Conservation (phyloP, 108 stramenopile species). For the Nitzschia sp. region DNA sequence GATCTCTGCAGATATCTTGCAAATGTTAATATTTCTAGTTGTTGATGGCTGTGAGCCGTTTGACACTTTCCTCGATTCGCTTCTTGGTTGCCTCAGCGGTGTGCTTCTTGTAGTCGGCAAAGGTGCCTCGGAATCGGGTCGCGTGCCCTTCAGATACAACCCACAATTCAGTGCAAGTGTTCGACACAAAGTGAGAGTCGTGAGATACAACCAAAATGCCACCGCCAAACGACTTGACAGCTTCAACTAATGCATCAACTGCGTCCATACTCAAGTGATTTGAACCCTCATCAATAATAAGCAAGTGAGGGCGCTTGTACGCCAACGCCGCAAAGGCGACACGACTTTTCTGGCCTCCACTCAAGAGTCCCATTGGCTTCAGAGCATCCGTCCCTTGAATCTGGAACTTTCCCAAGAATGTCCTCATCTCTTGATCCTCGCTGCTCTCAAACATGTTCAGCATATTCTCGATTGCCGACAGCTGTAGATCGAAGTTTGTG, state of each 20-base stretch:
- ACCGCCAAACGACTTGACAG: slow-evolving; percentile 50
- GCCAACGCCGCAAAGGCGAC: slow-evolving; percentile 95
- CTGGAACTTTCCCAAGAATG: slow-evolving; percentile 89
- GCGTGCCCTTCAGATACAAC: slow-evolving; percentile 78
- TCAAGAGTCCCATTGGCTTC: slow-evolving; percentile 91
- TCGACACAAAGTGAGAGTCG: slow-evolving; percentile 88
- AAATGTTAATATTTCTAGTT: slow-evolving; percentile 11
- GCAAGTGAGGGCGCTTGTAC: slow-evolving; percentile 91
- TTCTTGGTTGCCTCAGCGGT: slow-evolving; percentile 74
- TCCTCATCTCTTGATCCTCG: slow-evolving; percentile 89
- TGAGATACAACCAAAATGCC: slow-evolving; percentile 94
- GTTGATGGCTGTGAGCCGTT: slow-evolving; percentile 43
- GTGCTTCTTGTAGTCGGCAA: slow-evolving; percentile 81
- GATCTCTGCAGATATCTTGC: too few species aligned
- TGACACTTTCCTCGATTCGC: slow-evolving; percentile 80
- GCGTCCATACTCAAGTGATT: slow-evolving; percentile 96
- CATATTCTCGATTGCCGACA: slow-evolving; percentile 90
- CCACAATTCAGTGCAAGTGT: slow-evolving; percentile 81
- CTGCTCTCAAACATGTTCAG: slow-evolving; percentile 71
- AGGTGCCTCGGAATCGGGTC: slow-evolving; percentile 70
- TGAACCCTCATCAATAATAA: slow-evolving; percentile 93
- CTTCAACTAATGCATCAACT: slow-evolving; percentile 92
- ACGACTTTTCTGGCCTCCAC: slow-evolving; percentile 90
- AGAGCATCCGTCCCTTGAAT: slow-evolving; percentile 89
- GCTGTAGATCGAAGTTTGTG: slow-evolving; percentile 86